Conservation (phyloP, 75 land plant species). For the Cunninghamia lanceolata region DNA sequence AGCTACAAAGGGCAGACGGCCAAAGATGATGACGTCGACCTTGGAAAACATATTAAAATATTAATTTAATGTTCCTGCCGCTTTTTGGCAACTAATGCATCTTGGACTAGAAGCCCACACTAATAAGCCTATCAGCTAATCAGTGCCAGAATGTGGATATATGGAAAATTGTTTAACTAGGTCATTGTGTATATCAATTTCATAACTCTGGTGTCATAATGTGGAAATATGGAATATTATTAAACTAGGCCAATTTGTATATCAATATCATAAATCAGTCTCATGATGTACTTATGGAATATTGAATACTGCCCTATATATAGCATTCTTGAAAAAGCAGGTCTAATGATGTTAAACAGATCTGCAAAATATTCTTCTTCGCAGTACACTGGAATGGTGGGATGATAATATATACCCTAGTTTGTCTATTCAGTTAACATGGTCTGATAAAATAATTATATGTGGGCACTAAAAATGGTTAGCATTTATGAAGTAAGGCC, state of each 20-base stretch:
- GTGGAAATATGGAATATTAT: background rate
- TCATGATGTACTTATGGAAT: background rate
- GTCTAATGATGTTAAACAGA: background rate
- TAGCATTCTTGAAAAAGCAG: background rate
- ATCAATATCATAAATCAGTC: background rate
- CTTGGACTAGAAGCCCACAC: too few relatives aligned
- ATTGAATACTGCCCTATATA: background rate
- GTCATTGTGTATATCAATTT: background rate
- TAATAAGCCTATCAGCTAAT: too few relatives aligned
- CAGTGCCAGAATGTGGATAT: background rate
- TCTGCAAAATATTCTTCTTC: background rate
- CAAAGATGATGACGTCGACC: too few relatives aligned
- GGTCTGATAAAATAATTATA: background rate
- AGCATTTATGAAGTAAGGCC: background rate
- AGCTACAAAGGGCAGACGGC: too few relatives aligned
- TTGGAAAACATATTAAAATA: too few relatives aligned
- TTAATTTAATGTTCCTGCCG: too few relatives aligned
- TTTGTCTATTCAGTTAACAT: too few relatives aligned
- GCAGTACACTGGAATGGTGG: background rate
- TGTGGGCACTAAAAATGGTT: background rate
- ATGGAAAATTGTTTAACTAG: background rate
- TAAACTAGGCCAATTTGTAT: background rate
- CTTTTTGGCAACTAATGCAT: too few relatives aligned
- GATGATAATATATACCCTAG: too few relatives aligned
- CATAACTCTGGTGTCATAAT: background rate